These are phyloP conservation scores for Berberis thunbergii DNA, from an alignment of 164 flowering plant species.

Conservation along the genomic window DNA sequence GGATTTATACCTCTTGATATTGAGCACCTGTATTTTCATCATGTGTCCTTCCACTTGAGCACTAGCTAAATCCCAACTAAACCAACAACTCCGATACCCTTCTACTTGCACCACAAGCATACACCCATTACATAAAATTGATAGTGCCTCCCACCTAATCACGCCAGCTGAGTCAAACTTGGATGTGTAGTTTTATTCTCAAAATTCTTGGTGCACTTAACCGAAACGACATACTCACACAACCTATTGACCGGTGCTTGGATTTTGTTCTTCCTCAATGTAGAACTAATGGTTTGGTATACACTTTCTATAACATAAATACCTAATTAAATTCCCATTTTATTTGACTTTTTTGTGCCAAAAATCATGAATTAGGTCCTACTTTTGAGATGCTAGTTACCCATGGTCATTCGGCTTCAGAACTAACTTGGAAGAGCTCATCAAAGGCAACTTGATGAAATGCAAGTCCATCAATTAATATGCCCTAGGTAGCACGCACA, in stretches of 20 bases:
- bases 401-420: neutral
- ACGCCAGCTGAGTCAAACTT: neutral
- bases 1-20: too few relatives aligned
- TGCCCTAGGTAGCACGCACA: neutral
- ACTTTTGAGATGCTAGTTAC: neutral
- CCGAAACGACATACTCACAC: neutral
- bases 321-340: neutral
- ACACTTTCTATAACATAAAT: neutral
- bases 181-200: neutral
- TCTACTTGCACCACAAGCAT: too few relatives aligned
- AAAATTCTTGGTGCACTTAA: neutral
- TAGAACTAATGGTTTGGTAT: too few relatives aligned
- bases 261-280: neutral
- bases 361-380: neutral
- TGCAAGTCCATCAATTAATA: too few relatives aligned
- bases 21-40: too few relatives aligned
- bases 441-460: neutral
- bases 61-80: too few relatives aligned
- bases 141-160: too few relatives aligned
- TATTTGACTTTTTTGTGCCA: neutral
- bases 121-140: too few relatives aligned
- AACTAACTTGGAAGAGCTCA: too few relatives aligned
- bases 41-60: too few relatives aligned
- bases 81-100: too few relatives aligned
- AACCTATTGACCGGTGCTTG: neutral